These are phyloP conservation scores for Limnomonas spitsbergensis DNA, from an alignment of 139 green algal genomes.

Conservation along the genomic window DNA sequence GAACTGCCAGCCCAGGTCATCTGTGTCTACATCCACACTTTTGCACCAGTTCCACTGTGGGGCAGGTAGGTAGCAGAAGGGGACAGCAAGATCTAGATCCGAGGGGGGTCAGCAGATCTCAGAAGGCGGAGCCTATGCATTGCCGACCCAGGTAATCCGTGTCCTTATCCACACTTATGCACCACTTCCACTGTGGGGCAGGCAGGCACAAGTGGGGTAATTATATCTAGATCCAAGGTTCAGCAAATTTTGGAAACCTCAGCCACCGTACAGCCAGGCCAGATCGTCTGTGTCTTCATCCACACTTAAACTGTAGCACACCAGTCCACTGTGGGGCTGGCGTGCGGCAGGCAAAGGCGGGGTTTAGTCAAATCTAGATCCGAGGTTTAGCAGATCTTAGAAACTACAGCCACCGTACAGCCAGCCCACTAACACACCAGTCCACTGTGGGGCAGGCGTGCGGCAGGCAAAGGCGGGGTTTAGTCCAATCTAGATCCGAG, in stretches of 20 bases:
- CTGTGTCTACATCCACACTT: conserved; percentile 1
- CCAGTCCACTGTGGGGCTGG: no score
- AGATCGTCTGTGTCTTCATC: conserved; percentile 8
- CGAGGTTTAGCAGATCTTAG: not conserved
- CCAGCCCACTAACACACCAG: not conserved
- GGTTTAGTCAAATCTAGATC: no score
- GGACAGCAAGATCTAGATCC: no score
- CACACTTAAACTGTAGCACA: not conserved
- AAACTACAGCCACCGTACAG: conserved; percentile 1
- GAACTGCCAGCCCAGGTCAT: conserved; percentile 1
- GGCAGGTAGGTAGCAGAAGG: no score
- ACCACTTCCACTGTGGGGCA: conserved; percentile 9
- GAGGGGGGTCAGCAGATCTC: not conserved
- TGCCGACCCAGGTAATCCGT: not conserved
- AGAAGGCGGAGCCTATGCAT: not conserved
- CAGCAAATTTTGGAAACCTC: not conserved
- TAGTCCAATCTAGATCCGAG: no score
- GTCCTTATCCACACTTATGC: conserved; percentile 2
- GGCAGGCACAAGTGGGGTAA: no score
- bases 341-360: no score
- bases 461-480: no score
- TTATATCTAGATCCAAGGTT: no score
- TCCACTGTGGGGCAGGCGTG: no score
- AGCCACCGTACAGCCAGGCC: not conserved
- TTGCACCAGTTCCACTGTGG: conserved; percentile 4